Base-by-base conservation (phyloP, 768 basidiomycete genomes). In the Mycena alexandri region DNA sequence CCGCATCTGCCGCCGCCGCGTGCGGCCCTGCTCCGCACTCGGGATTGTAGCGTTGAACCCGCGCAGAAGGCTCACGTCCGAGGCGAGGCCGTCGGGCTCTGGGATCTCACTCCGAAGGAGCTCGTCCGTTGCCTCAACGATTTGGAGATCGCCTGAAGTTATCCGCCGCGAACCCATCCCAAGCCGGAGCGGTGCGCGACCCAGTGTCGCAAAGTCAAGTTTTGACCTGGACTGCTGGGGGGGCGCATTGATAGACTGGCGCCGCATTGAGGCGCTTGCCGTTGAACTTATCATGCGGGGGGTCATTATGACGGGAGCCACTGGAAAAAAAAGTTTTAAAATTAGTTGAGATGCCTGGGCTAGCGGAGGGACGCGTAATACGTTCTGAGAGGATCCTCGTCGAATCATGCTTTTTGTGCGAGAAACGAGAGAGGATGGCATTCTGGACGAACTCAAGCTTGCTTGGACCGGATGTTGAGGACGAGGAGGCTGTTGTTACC, bases 31-130 rank as follows among this genome's bases (percentile, higher is more conserved):
- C 71, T 95, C 92, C 43, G 96, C 88, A 75, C 92, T 93, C 14
- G 97, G 97, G 47, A 98, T 93, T 2, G 97, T 98, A 19, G 97
- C 97, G 74, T 94, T 92, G 79, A 98, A 99, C 0, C 97, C 97
- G 50, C 92, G 89, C 46, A 98, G 81, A 38, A 99, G 83, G 73
- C 93, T 94, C 56, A 96, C 90, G 73, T 89, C 87, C 17, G 86
- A 84, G 6, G 91, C 90, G 34, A 91, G 83, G 43, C 89, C 91
- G 16, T 88, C 87, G 17, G 87, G 86, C 71, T 94, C 93, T 3
- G 93, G 93, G 2, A 95, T 86, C 36, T 92, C 89, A 6, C 83
- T 84, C 17, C 83, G 80, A 42, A 95, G 86, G 12, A 95, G 80
- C 75, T 94, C 92, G 25, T 92, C 89, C 8, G 92, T 89, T 6